Evolutionary conservation across 2,329 filamentous ascomycete genomes (phyloP).

Genomic region (Nemania bipapillata): DNA sequence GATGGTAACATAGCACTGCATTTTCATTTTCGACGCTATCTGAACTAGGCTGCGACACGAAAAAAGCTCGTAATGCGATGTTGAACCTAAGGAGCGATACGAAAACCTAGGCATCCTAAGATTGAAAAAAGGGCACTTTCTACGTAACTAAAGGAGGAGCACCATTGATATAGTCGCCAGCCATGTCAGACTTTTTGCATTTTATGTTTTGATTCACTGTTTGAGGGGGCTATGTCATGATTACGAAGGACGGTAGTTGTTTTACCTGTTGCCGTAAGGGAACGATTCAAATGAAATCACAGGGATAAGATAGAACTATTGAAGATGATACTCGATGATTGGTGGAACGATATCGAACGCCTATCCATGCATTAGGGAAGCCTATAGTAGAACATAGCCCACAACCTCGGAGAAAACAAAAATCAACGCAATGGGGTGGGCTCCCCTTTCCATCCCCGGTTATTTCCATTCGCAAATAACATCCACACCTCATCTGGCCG

Average conservation of each 20-base stretch:
- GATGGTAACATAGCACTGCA: too few species aligned
- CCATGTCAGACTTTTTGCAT: too few species aligned
- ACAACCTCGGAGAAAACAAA: constrained; percentile 6
- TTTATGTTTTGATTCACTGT: neutral
- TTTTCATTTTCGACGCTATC: neutral
- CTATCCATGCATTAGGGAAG: constrained; percentile 31
- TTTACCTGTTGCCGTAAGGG: neutral
- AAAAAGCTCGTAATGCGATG: neutral
- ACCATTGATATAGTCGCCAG: neutral
- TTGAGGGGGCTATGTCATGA: neutral
- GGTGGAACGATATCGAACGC: constrained; percentile 23
- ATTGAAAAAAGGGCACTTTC: neutral
- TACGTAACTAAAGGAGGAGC: neutral
- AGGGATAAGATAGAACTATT: neutral
- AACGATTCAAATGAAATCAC: neutral
- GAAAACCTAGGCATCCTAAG: neutral
- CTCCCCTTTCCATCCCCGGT: neutral
- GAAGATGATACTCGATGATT: constrained; percentile 8
- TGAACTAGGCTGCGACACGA: neutral
- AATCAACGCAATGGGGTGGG: neutral
- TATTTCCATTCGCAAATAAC: constrained; percentile 16
- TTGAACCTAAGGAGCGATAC: constrained; percentile 2
- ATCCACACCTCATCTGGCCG: neutral
- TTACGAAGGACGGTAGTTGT: neutral
- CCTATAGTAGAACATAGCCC: neutral